A percentile compares a stretch with the other conserved stretches of the same genome.
These are phyloP conservation scores for Neurospora tetraspora DNA, from an alignment of 495 filamentous ascomycete genomes.

Conservation along the genomic window DNA sequence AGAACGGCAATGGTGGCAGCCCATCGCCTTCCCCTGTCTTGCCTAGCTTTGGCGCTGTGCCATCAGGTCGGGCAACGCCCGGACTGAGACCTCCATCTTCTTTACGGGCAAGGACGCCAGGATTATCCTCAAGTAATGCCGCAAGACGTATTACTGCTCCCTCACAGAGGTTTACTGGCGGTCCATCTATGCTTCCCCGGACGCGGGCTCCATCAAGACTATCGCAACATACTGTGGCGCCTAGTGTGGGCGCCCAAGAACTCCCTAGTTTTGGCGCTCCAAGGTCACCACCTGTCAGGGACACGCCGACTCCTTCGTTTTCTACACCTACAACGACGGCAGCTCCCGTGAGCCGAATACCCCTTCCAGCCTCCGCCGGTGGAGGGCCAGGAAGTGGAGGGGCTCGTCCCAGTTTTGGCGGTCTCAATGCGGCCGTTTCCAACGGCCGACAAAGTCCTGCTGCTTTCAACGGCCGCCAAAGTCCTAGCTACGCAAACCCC, in stretches of 20 bases:
- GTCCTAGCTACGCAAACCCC: conserved; percentile 6
- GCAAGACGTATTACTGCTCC: conserved; percentile 29
- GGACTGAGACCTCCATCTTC: not conserved
- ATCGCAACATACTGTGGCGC: not conserved
- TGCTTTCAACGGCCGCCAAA: not conserved
- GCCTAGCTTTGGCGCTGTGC: conserved; percentile 8
- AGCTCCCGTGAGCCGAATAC: conserved; percentile 25
- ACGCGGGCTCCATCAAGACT: not conserved
- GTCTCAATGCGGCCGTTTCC: not conserved
- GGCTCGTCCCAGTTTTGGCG: not conserved
- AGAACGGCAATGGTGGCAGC: conserved; percentile 6
- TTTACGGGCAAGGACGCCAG: not conserved
- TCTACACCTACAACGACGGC: not conserved
- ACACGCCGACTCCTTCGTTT: not conserved
- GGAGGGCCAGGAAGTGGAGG: not conserved
- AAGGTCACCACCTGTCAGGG: conserved; percentile 21
- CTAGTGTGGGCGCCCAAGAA: conserved; percentile 14
- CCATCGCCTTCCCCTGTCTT: not conserved
- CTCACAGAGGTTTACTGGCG: conserved; percentile 23
- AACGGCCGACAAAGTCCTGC: not conserved
- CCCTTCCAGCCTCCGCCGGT: conserved; percentile 15
- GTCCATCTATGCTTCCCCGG: conserved; percentile 7
- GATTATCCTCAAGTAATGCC: not conserved
- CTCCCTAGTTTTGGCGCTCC: conserved; percentile 46
- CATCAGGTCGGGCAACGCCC: not conserved